Evolutionary conservation across 768 basidiomycete genomes (phyloP).

Genomic region (Leccinum obscurum): DNA sequence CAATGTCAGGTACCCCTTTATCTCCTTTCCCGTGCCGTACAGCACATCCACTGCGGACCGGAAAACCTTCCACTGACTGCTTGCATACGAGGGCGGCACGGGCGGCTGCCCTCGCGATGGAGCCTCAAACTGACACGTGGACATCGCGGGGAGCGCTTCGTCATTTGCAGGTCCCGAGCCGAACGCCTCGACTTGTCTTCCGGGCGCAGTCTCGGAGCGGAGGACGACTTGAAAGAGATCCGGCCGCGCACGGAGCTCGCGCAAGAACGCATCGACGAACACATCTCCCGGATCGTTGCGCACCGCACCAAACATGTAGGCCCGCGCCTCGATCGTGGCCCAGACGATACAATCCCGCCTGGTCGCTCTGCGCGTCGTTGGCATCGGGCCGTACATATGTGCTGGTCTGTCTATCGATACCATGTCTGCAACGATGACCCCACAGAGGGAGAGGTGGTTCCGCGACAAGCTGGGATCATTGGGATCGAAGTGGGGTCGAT

Average conservation of each 20-base stretch:
- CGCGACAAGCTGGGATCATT: slow-evolving; percentile 8
- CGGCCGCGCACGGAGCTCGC: slow-evolving; percentile 31
- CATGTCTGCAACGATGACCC: slow-evolving; percentile 24
- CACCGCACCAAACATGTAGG: slow-evolving; percentile 35
- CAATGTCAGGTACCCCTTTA: slow-evolving; percentile 12
- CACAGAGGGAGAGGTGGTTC: slow-evolving; percentile 25
- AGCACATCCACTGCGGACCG: slow-evolving; percentile 23
- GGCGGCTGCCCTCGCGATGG: slow-evolving; percentile 4
- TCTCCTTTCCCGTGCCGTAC: slow-evolving; percentile 12
- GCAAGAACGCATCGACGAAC: slow-evolving; percentile 29
- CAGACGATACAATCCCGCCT: slow-evolving; percentile 22
- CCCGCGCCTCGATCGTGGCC: slow-evolving; percentile 23
- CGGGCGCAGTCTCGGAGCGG: slow-evolving; percentile 30
- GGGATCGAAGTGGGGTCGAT: neutral
- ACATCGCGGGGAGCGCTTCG: slow-evolving; percentile 14
- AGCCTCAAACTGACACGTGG: slow-evolving; percentile 22
- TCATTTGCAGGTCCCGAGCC: slow-evolving; percentile 18
- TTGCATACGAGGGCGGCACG: neutral
- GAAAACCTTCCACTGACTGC: slow-evolving; percentile 11
- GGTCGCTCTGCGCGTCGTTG: slow-evolving; percentile 8
- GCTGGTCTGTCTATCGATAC: neutral
- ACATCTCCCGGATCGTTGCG: slow-evolving; percentile 25
- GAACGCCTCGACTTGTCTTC: slow-evolving; percentile 23
- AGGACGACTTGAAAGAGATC: slow-evolving; percentile 34
- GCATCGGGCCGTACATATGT: slow-evolving; percentile 1